A percentile compares a stretch with the other conserved stretches of the same genome.
Conservation (phyloP, 2,329 filamentous ascomycete species). For the Penicillium sp. region DNA sequence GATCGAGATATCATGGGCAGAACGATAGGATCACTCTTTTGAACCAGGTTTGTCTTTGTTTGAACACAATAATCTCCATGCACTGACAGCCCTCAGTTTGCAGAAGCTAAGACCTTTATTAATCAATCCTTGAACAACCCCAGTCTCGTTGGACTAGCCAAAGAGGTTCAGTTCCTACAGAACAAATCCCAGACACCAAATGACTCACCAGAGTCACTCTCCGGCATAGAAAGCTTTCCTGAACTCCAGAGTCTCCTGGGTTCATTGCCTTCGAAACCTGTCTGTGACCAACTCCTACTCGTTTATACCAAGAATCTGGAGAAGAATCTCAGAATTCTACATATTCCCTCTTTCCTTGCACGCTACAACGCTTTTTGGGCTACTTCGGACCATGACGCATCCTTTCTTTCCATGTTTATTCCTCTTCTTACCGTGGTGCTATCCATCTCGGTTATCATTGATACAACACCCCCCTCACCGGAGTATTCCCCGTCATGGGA, state of each 20-base stretch:
- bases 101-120: slow-evolving; percentile 23
- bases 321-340: slow-evolving; percentile 19
- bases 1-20: slow-evolving; percentile 24
- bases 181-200: slow-evolving; percentile 13
- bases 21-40: slow-evolving; percentile 21
- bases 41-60: slow-evolving; percentile 12
- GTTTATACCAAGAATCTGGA: slow-evolving; percentile 22
- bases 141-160: slow-evolving; percentile 17
- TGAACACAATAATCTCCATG: neutral
- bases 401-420: slow-evolving; percentile 11
- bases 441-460: slow-evolving; percentile 3
- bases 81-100: slow-evolving; percentile 13
- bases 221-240: slow-evolving; percentile 11
- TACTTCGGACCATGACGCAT: neutral
- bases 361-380: slow-evolving; percentile 19
- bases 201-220: slow-evolving; percentile 16
- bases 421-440: slow-evolving; percentile 21
- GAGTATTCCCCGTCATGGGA: slow-evolving; percentile 13
- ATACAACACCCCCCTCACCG: neutral
- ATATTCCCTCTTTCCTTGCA: slow-evolving; percentile 19
- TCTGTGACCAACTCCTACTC: slow-evolving; percentile 19
- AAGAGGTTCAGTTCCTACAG: slow-evolving; percentile 27
- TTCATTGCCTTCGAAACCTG: slow-evolving; percentile 13
- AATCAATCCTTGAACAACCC: slow-evolving; percentile 18
- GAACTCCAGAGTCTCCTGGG: slow-evolving; percentile 13